Conservation (phyloP, 2,329 filamentous ascomycete genomes). For the Diaporthe nobilis region DNA sequence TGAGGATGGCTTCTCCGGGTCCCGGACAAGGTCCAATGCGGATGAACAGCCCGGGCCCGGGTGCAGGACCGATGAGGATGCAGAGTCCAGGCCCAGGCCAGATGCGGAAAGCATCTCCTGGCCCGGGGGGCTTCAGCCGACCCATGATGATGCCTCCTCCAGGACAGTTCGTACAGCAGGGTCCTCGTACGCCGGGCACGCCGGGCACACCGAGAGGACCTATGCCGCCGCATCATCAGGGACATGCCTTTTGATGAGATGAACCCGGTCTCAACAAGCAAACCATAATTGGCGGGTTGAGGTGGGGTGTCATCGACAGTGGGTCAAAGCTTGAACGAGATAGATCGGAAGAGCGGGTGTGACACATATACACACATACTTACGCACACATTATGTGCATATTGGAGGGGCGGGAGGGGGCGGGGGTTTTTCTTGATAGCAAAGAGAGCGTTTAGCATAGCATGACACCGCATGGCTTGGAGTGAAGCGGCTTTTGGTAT, state of each 20-base stretch:
- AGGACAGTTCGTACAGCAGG: slow-evolving; percentile 45
- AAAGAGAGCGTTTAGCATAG: slow-evolving; percentile 41
- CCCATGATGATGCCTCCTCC: slow-evolving; percentile 40
- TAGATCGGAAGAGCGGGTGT: background rate
- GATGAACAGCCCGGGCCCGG: slow-evolving; percentile 32
- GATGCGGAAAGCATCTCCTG: slow-evolving; percentile 39
- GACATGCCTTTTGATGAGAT: slow-evolving; percentile 50
- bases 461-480: slow-evolving; percentile 40
- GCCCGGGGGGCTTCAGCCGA: slow-evolving; percentile 41
- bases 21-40: slow-evolving; percentile 36
- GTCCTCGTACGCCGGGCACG: slow-evolving; percentile 47
- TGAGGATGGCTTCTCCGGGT: slow-evolving; percentile 41
- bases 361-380: background rate
- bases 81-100: slow-evolving; percentile 36
- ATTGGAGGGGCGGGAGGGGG: background rate
- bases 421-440: background rate
- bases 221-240: slow-evolving; percentile 49
- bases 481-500: slow-evolving; percentile 35
- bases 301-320: background rate
- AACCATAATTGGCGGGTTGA: background rate
- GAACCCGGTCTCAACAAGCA: background rate
- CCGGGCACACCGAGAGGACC: slow-evolving; percentile 40
- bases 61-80: slow-evolving; percentile 35
- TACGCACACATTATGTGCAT: slow-evolving; percentile 4
- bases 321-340: background rate